Conservation (phyloP, 352 stramenopile species). For the Thraustotheca clavata region DNA sequence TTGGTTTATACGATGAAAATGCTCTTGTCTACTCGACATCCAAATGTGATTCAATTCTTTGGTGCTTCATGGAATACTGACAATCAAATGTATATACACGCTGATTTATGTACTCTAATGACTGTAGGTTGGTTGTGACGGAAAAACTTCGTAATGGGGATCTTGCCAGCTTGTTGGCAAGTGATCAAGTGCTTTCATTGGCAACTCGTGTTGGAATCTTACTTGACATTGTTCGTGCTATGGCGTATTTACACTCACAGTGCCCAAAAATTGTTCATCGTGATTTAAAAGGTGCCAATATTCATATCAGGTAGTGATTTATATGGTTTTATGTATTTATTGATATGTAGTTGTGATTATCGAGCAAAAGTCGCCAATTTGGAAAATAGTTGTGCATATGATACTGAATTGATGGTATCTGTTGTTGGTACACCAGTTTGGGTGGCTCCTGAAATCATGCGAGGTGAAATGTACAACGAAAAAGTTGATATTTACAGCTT, state of each 20-base stretch:
- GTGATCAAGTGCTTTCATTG: conserved; percentile 43
- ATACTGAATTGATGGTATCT: conserved; percentile 51
- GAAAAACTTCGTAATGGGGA: conserved; percentile 75
- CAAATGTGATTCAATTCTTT: conserved; percentile 62
- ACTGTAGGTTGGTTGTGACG: conserved; percentile 35
- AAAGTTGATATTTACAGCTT: conserved; percentile 87
- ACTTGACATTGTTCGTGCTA: conserved; percentile 55
- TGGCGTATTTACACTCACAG: conserved; percentile 78
- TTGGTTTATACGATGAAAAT: conserved; percentile 29
- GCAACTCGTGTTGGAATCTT: conserved; percentile 41
- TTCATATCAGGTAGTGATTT: conserved; percentile 54
- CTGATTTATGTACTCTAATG: neutral
- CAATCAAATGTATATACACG: conserved; percentile 35
- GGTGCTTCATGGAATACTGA: conserved; percentile 56
- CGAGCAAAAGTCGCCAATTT: conserved; percentile 79
- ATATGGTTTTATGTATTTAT: neutral
- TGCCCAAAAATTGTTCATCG: conserved; percentile 69
- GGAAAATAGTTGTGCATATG: conserved; percentile 62
- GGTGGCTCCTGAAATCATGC: conserved; percentile 84
- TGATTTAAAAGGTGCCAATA: conserved; percentile 83
- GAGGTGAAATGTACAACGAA: conserved; percentile 77
- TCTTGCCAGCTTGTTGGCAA: conserved; percentile 42
- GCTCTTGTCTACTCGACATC: conserved; percentile 58
- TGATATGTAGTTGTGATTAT: neutral
- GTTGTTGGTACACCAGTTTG: conserved; percentile 79